These are phyloP conservation scores for Dentiscutata heterogama DNA, from an alignment of 371 early-diverging fungal species.

Conservation along the genomic window DNA sequence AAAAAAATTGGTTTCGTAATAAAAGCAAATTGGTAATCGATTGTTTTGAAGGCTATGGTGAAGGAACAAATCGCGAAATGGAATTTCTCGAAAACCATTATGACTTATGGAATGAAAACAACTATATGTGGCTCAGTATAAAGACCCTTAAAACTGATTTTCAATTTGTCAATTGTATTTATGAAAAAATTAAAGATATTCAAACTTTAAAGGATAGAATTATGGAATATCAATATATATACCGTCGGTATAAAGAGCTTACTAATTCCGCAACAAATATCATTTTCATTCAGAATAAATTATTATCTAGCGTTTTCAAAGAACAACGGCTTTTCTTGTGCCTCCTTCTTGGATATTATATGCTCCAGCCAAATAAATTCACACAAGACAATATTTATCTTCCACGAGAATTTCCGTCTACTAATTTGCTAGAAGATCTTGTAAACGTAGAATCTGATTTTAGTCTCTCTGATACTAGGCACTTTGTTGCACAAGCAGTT, in stretches of 20 bases:
- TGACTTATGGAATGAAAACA: not conserved
- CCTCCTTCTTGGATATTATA: constrained; percentile 14
- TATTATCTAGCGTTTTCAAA: not conserved
- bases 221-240: constrained; percentile 25
- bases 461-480: not conserved
- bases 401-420: not conserved
- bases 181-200: not conserved
- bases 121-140: not conserved
- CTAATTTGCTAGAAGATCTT: not conserved
- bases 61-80: not conserved
- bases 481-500: not conserved
- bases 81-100: not conserved
- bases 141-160: not conserved
- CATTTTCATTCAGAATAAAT: not conserved
- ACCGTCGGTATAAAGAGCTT: not conserved
- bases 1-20: too few species aligned
- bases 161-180: not conserved
- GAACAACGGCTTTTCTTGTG: constrained; percentile 32
- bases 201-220: constrained; percentile 25
- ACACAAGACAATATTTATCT: not conserved
- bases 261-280: not conserved
- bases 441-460: not conserved
- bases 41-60: not conserved
- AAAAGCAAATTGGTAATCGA: too few species aligned
- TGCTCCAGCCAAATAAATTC: too few species aligned